Evolutionary conservation across 805 yeast species (phyloP).

Genomic region (Maudiozyma serrabonitensis): DNA sequence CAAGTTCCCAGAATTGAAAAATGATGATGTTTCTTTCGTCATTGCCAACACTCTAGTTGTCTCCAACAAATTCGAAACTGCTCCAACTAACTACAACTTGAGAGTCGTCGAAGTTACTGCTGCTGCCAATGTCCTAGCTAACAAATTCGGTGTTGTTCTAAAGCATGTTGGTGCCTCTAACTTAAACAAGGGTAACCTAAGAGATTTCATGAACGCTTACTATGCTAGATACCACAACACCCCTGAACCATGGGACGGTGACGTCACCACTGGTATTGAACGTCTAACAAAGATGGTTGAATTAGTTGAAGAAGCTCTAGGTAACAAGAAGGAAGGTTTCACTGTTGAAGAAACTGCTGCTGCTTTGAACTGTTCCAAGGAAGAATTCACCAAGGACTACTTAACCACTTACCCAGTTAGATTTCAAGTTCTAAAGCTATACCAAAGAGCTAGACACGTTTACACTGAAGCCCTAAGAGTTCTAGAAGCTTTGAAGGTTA

Average conservation of each 20-base stretch:
- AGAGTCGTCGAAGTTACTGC: constrained; percentile 64
- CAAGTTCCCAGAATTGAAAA: constrained; percentile 39
- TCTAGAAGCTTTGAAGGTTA: constrained; percentile 36
- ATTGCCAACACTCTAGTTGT: constrained; percentile 55
- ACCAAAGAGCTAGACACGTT: constrained; percentile 52
- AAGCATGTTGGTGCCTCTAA: constrained; percentile 35
- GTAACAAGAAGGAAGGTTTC: constrained; percentile 37
- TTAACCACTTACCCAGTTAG: constrained; percentile 46
- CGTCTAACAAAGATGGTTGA: constrained; percentile 35
- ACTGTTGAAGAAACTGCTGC: constrained; percentile 40
- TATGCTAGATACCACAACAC: constrained; percentile 23
- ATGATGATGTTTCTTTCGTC: constrained; percentile 39
- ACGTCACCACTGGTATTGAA: constrained; percentile 34
- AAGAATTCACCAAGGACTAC: constrained; percentile 36
- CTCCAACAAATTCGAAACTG: constrained; percentile 61
- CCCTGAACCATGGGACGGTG: constrained; percentile 37
- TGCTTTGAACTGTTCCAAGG: constrained; percentile 33
- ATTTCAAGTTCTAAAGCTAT: constrained; percentile 42
- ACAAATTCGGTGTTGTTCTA: constrained; percentile 34
- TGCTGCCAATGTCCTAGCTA: constrained; percentile 53
- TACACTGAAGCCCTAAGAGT: constrained; percentile 53
- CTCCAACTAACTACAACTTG: constrained; percentile 58
- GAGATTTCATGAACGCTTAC: constrained; percentile 53
- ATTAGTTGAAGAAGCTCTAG: constrained; percentile 36
- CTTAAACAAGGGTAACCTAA: constrained; percentile 42